A percentile compares a stretch with the other conserved stretches of the same genome.
Evolutionary conservation across 495 filamentous ascomycete species (phyloP).

Genomic region (Echria macrotheca): DNA sequence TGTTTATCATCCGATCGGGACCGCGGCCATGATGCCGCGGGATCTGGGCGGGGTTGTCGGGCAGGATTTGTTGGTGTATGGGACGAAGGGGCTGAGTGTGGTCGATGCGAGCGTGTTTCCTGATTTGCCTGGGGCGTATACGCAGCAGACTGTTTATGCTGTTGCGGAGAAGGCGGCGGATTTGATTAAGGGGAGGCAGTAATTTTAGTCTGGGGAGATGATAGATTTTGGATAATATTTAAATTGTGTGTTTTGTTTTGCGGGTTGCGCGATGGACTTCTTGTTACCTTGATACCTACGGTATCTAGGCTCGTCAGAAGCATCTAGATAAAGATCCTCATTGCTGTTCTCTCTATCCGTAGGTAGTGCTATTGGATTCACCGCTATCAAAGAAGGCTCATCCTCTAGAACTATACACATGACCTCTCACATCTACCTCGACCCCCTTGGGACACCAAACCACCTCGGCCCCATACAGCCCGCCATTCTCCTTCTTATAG

Average conservation of each 20-base stretch:
- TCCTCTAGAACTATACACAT: background rate
- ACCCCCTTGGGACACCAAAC: background rate
- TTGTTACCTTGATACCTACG: no score
- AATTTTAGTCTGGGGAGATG: no score
- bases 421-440: background rate
- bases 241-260: no score
- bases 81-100: constrained; percentile 31
- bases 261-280: no score
- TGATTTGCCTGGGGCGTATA: constrained; percentile 30
- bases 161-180: constrained; percentile 36
- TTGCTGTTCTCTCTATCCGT: no score
- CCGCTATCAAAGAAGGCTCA: no score
- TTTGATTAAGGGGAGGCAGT: constrained; percentile 2
- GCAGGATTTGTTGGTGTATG: constrained; percentile 35
- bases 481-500: background rate
- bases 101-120: constrained; percentile 41
- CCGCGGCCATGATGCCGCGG: constrained; percentile 42
- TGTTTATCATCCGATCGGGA: constrained; percentile 33
- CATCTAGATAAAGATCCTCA: no score
- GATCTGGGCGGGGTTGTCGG: constrained; percentile 47
- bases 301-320: no score
- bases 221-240: no score
- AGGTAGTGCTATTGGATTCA: no score
- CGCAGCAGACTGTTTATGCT: constrained; percentile 36
- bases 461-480: background rate